Evolutionary conservation across 164 flowering plant genomes (phyloP).

Genomic region (Tinospora cordifolia): DNA sequence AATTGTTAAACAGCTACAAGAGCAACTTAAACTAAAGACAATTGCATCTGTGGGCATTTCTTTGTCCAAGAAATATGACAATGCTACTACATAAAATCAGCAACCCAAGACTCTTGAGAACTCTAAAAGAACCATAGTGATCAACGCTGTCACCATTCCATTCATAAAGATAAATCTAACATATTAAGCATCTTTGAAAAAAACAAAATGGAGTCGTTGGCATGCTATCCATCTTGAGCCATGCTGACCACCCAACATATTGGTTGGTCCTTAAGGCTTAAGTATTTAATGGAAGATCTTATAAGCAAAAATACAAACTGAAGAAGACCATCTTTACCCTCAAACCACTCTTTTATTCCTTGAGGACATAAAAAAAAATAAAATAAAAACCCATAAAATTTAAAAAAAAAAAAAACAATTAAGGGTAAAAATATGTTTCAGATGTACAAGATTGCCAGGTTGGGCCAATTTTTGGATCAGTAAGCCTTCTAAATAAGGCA

Average conservation of each 20-base stretch:
- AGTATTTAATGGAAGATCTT: background rate
- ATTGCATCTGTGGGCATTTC: background rate
- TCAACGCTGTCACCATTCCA: background rate
- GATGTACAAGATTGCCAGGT: no score
- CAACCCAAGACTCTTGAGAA: background rate
- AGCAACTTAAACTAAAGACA: background rate
- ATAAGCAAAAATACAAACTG: no score
- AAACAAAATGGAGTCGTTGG: background rate
- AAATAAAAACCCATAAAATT: no score
- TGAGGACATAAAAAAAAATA: background rate
- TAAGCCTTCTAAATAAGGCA: no score
- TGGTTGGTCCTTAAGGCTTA: background rate
- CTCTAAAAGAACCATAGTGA: background rate
- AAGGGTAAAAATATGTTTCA: no score
- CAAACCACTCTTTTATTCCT: background rate
- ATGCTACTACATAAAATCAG: background rate
- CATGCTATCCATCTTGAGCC: background rate
- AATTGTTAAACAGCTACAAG: background rate
- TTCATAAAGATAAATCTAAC: background rate
- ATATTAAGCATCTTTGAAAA: background rate
- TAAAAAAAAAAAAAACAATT: background rate
- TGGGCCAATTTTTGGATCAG: no score
- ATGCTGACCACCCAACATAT: background rate
- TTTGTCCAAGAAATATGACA: background rate
- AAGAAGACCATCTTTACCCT: no score